These are phyloP conservation scores for Thelonectria discophora DNA, from an alignment of 2,329 filamentous ascomycete species.

Conservation along the genomic window DNA sequence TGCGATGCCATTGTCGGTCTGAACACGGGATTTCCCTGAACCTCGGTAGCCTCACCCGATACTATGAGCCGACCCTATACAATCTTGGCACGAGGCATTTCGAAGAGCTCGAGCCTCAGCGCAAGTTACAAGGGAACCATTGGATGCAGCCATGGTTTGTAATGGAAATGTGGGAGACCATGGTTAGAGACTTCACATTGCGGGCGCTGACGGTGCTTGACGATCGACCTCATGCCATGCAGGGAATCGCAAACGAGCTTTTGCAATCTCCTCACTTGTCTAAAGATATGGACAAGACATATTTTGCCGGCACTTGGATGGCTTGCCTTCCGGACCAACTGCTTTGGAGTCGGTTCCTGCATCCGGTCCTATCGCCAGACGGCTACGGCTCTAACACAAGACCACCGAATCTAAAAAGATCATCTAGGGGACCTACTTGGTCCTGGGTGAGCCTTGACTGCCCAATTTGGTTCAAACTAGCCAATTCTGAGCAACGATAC, in stretches of 20 bases:
- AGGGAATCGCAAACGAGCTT: constrained; percentile 10
- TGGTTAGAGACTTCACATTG: constrained; percentile 5
- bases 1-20: background rate
- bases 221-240: constrained; percentile 2
- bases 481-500: background rate
- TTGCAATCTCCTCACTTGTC: constrained; percentile 5
- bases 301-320: constrained; percentile 8
- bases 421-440: background rate
- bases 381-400: background rate
- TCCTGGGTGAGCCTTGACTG: constrained; percentile 1
- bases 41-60: background rate
- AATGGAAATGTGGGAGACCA: background rate
- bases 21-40: background rate
- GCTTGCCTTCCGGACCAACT: constrained; percentile 8
- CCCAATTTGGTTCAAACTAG: background rate
- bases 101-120: background rate
- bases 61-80: background rate
- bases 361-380: background rate
- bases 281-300: background rate
- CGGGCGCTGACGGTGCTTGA: constrained; percentile 8
- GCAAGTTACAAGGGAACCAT: background rate
- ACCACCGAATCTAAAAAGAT: background rate
- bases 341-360: background rate
- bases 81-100: background rate
- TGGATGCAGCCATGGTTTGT: constrained; percentile 8